phyloP scores from a whole-genome alignment of 1,139 yeast species.

The Wickerhamomyces sp. region DNA sequence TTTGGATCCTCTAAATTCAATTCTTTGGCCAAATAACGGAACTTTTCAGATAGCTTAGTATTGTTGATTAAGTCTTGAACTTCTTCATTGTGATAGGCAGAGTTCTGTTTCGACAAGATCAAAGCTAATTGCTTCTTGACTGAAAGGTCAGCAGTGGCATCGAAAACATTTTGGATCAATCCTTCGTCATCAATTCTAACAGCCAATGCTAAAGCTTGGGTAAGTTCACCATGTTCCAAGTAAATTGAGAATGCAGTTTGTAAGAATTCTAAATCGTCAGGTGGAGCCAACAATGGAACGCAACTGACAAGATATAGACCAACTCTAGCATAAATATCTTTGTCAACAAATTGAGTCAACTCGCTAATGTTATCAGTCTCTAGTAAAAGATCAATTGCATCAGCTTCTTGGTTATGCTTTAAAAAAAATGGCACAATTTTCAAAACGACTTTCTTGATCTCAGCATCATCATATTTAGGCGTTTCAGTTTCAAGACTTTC shows the following conservation, averaged over 20 bases:
- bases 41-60: conserved; percentile 73
- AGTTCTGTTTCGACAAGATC: conserved; percentile 82
- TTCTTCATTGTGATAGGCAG: conserved; percentile 71
- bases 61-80: conserved; percentile 87
- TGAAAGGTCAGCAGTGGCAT: conserved; percentile 62
- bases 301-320: conserved; percentile 94
- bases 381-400: conserved; percentile 87
- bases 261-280: conserved; percentile 83
- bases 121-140: conserved; percentile 89
- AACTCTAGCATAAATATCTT: conserved; percentile 78
- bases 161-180: conserved; percentile 74
- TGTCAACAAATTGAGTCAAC: conserved; percentile 80
- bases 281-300: conserved; percentile 92
- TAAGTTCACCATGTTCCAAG: conserved; percentile 68
- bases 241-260: conserved; percentile 90
- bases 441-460: conserved; percentile 61
- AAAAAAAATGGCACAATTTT: conserved; percentile 86
- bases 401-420: conserved; percentile 96
- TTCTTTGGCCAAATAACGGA: conserved; percentile 75
- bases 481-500: conserved; percentile 55
- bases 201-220: conserved; percentile 89
- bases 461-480: conserved; percentile 30
- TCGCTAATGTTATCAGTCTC: conserved; percentile 87
- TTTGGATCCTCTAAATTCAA: conserved; percentile 84
- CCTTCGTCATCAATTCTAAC: conserved; percentile 81